phyloP scores from a whole-genome alignment of 805 yeast species.

The Suhomyces pyralidae region DNA sequence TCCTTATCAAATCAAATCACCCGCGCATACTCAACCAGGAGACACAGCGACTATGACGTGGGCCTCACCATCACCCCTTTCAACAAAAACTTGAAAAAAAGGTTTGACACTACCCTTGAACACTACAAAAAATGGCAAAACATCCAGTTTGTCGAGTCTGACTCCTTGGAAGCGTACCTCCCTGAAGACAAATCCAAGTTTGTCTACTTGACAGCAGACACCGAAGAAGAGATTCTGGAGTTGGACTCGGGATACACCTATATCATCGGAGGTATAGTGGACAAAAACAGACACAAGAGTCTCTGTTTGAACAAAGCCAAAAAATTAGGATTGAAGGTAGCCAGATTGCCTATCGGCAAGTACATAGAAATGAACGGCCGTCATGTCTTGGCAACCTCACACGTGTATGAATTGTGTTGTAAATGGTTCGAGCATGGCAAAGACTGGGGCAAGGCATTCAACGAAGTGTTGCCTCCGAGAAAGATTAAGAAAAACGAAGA shows the following conservation, averaged over 20 bases:
- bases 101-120: conserved; percentile 63
- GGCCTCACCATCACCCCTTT: conserved; percentile 63
- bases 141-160: conserved; percentile 46
- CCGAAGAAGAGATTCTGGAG: conserved; percentile 62
- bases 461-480: conserved; percentile 80
- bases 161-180: conserved; percentile 26
- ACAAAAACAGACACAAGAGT: conserved; percentile 83
- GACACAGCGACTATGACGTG: conserved; percentile 55
- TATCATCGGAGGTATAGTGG: conserved; percentile 94
- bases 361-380: conserved; percentile 81
- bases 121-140: conserved; percentile 69
- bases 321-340: conserved; percentile 65
- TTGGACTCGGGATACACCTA: conserved; percentile 72
- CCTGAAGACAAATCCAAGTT: conserved; percentile 38
- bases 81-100: conserved; percentile 56
- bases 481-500: conserved; percentile 37
- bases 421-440: conserved; percentile 66
- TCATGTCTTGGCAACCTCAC: conserved; percentile 87
- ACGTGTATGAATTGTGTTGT: conserved; percentile 84
- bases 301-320: conserved; percentile 82
- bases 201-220: conserved; percentile 83
- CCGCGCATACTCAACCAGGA: conserved; percentile 75
- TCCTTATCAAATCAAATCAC: conserved; percentile 80
- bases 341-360: conserved; percentile 82
- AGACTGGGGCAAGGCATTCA: conserved; percentile 87